Evolutionary conservation across 495 filamentous ascomycete species (phyloP).

Genomic region (Alectoria sarmentosa): DNA sequence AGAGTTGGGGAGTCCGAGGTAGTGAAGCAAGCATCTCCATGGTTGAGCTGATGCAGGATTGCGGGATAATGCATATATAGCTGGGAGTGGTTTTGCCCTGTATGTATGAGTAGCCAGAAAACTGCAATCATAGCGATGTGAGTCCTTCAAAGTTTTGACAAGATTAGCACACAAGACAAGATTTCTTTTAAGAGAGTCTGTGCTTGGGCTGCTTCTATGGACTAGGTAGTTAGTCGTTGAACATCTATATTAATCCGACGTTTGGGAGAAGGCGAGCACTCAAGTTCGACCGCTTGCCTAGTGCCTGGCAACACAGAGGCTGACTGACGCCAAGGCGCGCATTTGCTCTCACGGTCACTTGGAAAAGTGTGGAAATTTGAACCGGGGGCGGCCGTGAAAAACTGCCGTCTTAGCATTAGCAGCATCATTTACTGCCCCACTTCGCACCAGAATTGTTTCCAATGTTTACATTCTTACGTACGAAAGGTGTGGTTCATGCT

Average conservation of each 20-base stretch:
- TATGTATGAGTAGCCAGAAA: no score
- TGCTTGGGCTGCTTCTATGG: neutral
- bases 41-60: no score
- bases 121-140: neutral
- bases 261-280: neutral
- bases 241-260: neutral
- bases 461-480: neutral
- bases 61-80: neutral
- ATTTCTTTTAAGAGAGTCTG: no score
- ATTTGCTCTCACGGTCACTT: neutral
- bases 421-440: neutral
- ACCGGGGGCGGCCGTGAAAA: conserved; percentile 3
- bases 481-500: neutral
- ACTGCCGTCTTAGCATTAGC: neutral
- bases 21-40: no score
- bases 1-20: neutral
- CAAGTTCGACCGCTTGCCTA: neutral
- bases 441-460: neutral
- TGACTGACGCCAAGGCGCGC: neutral
- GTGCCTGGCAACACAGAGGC: no score
- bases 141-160: neutral
- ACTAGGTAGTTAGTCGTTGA: no score
- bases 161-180: neutral
- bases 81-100: neutral
- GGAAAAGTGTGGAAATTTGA: neutral